Base-by-base conservation (phyloP, 1,284 basidiomycete genomes). In the Phenoliferia sp. region DNA sequence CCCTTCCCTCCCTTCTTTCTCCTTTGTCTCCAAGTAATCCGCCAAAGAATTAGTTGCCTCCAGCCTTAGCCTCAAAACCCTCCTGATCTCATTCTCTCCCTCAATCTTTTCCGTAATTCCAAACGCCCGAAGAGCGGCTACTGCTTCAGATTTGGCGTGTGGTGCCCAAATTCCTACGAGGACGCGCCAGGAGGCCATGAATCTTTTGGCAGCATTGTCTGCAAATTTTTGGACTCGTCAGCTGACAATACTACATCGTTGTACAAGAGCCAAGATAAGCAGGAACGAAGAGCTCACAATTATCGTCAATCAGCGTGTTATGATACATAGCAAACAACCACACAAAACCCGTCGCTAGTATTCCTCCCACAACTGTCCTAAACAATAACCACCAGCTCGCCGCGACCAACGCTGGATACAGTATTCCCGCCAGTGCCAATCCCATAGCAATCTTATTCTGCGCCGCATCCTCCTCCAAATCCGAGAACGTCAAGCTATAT, bases 141-240 rank as follows among this genome's bases (percentile, higher is more conserved):
- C n/a, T 4, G 71, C 69, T 62, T 73, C 71, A 6, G 59, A 55
- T 33, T 67, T 68, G 26, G 70, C 72, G 50, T 86, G 87, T 12
- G 93, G 92, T 2, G 85, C 84, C 93, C 93, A 96, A 16, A 95
- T 86, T 17, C 92, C 94, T 70, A 94, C 85, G 17, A 96, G 83
- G 22, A 94, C 86, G 62, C 91, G 87, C 92, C 93, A 96, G 16
- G 92, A 87, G 6, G 92, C 90, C 34, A 88, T 83, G 52, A 94
- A 83, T 57, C 88, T 88, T 80, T 93, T 81, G 79, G 62, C 68
- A 76, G 89, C 90, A 74, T 88, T 89, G 78, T 78, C 76, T 71
- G 78, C 73, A 76, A 31, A 68, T 35, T 26, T 29, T 6, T 5
- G 32, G 33, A 50, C 22, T 2, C 52, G 26, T 70, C 19, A 31